Evolutionary conservation across 2,329 filamentous ascomycete species (phyloP).

Genomic region (Rutstroemia sp.): DNA sequence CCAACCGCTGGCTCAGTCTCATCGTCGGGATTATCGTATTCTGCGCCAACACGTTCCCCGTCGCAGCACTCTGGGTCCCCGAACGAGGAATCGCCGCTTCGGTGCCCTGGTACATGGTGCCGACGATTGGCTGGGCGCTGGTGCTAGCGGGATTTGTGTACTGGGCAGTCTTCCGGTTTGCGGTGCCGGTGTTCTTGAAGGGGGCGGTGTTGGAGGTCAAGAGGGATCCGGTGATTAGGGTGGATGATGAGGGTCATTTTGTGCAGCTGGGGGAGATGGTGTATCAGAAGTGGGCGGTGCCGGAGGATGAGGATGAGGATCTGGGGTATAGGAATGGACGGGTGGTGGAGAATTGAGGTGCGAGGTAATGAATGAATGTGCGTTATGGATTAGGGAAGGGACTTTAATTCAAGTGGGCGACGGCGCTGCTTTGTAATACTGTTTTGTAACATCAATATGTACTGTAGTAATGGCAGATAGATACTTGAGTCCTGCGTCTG

Average conservation of each 20-base stretch:
- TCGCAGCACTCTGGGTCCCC: slow-evolving; percentile 1
- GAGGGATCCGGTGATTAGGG: not conserved
- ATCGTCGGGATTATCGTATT: slow-evolving; percentile 4
- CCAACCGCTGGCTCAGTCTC: slow-evolving; percentile 6
- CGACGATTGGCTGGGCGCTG: slow-evolving; percentile 8
- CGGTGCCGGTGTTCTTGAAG: not conserved
- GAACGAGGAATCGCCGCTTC: not conserved
- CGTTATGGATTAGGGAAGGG: no score
- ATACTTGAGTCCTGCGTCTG: no score
- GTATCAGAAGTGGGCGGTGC: slow-evolving; percentile 7
- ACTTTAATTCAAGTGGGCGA: no score
- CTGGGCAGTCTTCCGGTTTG: not conserved
- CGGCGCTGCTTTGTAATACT: no score
- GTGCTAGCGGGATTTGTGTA: not conserved
- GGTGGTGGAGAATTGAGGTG: no score
- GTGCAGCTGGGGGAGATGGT: slow-evolving; percentile 3
- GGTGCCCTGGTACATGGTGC: slow-evolving; percentile 6
- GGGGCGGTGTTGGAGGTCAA: not conserved
- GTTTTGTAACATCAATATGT: no score
- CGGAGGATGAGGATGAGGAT: not conserved
- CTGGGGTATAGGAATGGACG: no score
- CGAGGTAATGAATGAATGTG: no score
- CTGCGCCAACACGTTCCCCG: not conserved
- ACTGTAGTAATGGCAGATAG: no score
- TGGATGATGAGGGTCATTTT: not conserved